phyloP scores from a whole-genome alignment of 306 rosid genomes.

The Lathyrus oleraceus region DNA sequence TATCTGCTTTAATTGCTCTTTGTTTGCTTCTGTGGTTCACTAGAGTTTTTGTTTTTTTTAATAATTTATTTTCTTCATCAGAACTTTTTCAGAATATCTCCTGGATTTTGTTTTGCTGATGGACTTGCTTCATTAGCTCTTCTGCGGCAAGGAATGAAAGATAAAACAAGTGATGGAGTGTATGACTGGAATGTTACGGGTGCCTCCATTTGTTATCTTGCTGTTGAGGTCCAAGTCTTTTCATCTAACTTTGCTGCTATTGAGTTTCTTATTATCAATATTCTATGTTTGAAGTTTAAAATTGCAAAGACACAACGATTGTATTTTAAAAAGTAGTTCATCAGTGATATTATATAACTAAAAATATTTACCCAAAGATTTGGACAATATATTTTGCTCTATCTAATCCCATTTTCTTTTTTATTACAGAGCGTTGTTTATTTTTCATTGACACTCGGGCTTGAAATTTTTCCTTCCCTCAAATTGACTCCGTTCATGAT shows the following conservation, averaged over 20 bases:
- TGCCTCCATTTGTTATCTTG: conserved; percentile 91
- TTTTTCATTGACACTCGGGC: conserved; percentile 76
- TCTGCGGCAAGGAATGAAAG: conserved; percentile 94
- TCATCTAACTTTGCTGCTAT: conserved; percentile 14
- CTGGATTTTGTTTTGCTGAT: conserved; percentile 98
- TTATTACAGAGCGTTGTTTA: conserved; percentile 66
- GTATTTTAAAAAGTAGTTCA: conserved; percentile 8
- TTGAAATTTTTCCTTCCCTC: conserved; percentile 70
- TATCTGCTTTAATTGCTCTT: conserved; percentile 21
- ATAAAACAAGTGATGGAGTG: conserved; percentile 74
- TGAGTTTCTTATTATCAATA: conserved; percentile 27
- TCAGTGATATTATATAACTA: background rate
- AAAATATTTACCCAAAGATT: background rate
- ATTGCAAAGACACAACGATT: conserved; percentile 1
- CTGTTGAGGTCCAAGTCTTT: conserved; percentile 62
- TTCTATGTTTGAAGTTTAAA: conserved; percentile 29
- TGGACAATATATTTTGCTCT: conserved; percentile 12
- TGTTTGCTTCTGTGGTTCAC: conserved; percentile 18
- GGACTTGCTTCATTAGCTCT: conserved; percentile 97
- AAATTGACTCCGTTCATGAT: conserved; percentile 51
- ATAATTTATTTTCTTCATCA: conserved; percentile 48
- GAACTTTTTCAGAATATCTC: conserved; percentile 93
- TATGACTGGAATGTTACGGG: conserved; percentile 96
- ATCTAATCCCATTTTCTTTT: conserved; percentile 40
- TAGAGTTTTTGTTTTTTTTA: conserved; percentile 23